A percentile compares a stretch with the other conserved stretches of the same genome.
Conservation (phyloP, 2,329 filamentous ascomycete genomes). For the Colletotrichum filicis region DNA sequence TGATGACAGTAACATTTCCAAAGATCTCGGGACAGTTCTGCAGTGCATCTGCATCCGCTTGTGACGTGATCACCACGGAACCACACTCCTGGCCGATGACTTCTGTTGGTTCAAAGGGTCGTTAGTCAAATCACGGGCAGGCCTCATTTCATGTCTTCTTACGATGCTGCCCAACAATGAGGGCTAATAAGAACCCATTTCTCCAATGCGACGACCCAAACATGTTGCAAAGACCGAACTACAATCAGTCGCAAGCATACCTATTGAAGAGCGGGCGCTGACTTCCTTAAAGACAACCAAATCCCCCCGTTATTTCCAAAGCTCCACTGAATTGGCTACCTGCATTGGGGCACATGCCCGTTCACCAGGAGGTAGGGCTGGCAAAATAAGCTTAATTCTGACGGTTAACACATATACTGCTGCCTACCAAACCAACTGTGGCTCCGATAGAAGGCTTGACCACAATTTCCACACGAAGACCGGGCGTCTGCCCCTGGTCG, state of each 20-base stretch:
- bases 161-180: neutral
- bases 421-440: too few species aligned
- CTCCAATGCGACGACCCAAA: neutral
- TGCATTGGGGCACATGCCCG: neutral
- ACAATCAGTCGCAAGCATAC: neutral
- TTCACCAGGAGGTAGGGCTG: too few species aligned
- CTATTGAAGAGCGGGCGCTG: neutral
- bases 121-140: neutral
- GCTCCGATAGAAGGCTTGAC: too few species aligned
- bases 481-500: too few species aligned
- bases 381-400: neutral
- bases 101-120: neutral
- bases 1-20: neutral
- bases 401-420: too few species aligned
- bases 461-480: too few species aligned
- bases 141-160: neutral
- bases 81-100: neutral
- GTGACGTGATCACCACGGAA: neutral
- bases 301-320: neutral
- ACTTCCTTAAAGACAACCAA: neutral
- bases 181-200: neutral
- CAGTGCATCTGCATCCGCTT: neutral
- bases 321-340: neutral
- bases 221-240: neutral
- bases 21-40: neutral